Evolutionary conservation across 306 rosid genomes (phyloP), one percentile per base, ranked within the genome.

Genomic region (Carpinus fangiana): DNA sequence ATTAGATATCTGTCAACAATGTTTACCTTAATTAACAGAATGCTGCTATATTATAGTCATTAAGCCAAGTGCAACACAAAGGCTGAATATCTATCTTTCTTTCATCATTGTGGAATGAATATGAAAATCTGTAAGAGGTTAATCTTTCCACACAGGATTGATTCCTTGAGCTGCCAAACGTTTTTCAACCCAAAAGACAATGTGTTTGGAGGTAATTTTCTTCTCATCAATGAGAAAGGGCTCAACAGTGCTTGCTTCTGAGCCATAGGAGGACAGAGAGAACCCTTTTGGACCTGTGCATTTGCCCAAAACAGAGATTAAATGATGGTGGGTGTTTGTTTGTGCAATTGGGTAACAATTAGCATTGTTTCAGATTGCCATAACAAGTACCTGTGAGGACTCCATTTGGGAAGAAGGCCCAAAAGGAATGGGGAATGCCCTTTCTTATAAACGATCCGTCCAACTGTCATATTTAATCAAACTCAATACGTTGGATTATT

Each of bases 161-260:
- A 95, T 90, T 79, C 99, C 98, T 80, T 95, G 99, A 26, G 99
- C 98, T 68, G 99, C 99, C 86, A 95, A 87, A 75, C 99, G 98
- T 80, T 95, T 95, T 83, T 93, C 96, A 72, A 95, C 92, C 99
- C 99, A 93, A 74, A 91, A 95, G 53, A 95, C 82, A 54, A 95
- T 36, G 75, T 41, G 99, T 55, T 76, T 93, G 77, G 90, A 90
- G 3, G 96, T 91, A 13, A 93, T 81, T 82, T 86, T 95, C 96
- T 89, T 95, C 87, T 95, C 99, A 68, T 95, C 99, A 52, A 90
- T 13, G 2, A 93, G 96, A 81, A 95, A 95, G 8, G 99, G 98
- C 78, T 95, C 99, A 28, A 95, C 96, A 0, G 98, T 92, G 86
- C 98, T 91, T 73, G 89, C 89, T 83, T 41, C 90, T 59, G 79